Percentiles rank a stretch among this genome's conserved stretches.
phyloP scores from a whole-genome alignment of 192 early-diverging fungal genomes.

The Allomyces macrogynus region DNA sequence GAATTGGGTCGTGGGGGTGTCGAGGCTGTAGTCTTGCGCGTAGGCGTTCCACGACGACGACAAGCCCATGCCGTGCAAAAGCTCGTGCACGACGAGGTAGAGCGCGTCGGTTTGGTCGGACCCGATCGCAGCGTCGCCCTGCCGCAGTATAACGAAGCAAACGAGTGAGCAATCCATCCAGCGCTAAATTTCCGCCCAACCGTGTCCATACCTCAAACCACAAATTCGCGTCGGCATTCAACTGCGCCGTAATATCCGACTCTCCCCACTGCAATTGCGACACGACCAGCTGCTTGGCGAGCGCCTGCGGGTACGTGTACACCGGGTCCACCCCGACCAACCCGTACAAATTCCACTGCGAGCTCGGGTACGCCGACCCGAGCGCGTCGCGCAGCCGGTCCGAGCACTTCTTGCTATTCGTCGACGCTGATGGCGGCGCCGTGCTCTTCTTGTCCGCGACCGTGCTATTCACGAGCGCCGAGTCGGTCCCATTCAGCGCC shows the following conservation, averaged over 20 bases:
- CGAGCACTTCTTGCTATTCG: not conserved
- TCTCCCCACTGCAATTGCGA: not conserved
- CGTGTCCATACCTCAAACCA: not conserved
- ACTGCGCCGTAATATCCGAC: not conserved
- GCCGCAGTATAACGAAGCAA: not conserved
- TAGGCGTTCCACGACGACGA: not conserved
- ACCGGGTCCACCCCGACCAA: not conserved
- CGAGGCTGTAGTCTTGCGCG: not conserved
- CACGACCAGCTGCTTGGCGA: not conserved
- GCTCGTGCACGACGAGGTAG: not conserved
- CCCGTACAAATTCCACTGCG: not conserved
- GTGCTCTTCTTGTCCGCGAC: not conserved
- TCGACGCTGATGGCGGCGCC: not conserved
- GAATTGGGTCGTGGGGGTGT: not conserved
- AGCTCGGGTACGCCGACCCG: not conserved
- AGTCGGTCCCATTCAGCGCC: too few species aligned
- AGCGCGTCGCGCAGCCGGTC: not conserved
- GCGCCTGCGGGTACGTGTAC: conserved; percentile 1
- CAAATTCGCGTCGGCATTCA: not conserved
- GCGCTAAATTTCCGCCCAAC: not conserved
- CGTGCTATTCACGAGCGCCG: too few species aligned
- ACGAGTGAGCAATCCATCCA: not conserved
- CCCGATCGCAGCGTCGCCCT: not conserved
- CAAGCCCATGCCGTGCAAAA: not conserved
- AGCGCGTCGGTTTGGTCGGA: not conserved